Evolutionary conservation across 305 asterid species (phyloP).

Genomic region (Rubia peregrina): DNA sequence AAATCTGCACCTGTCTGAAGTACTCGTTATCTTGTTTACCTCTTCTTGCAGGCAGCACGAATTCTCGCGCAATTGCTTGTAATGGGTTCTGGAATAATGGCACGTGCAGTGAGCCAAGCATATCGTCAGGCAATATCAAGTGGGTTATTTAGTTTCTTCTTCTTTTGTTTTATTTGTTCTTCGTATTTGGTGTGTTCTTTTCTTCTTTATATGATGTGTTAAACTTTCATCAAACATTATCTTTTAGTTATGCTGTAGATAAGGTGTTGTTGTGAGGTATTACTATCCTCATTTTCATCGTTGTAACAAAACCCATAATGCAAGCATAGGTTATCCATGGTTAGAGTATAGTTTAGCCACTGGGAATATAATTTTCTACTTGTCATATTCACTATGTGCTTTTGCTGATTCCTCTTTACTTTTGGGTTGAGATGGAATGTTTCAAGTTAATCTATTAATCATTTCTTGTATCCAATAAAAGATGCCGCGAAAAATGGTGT

Average conservation of each 20-base stretch:
- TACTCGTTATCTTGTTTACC: conserved; percentile 1
- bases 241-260: background rate
- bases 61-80: conserved; percentile 63
- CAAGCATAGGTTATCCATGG: too few species aligned
- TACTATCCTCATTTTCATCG: too few species aligned
- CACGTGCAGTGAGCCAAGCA: conserved; percentile 73
- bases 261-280: background rate
- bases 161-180: too few species aligned
- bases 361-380: too few species aligned
- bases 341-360: too few species aligned
- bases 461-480: conserved; percentile 17
- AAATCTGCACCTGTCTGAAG: background rate
- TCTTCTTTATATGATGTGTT: background rate
- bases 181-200: background rate
- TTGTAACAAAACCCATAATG: too few species aligned
- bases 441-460: background rate
- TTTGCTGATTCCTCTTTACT: background rate
- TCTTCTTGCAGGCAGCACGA: conserved; percentile 54
- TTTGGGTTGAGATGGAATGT: too few species aligned
- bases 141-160: conserved; percentile 20
- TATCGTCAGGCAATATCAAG: conserved; percentile 89
- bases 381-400: background rate
- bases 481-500: conserved; percentile 80
- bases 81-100: conserved; percentile 68
- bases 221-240: background rate